Conservation (phyloP, 2,329 filamentous ascomycete genomes). For the Akanthomyces uredinophilus region DNA sequence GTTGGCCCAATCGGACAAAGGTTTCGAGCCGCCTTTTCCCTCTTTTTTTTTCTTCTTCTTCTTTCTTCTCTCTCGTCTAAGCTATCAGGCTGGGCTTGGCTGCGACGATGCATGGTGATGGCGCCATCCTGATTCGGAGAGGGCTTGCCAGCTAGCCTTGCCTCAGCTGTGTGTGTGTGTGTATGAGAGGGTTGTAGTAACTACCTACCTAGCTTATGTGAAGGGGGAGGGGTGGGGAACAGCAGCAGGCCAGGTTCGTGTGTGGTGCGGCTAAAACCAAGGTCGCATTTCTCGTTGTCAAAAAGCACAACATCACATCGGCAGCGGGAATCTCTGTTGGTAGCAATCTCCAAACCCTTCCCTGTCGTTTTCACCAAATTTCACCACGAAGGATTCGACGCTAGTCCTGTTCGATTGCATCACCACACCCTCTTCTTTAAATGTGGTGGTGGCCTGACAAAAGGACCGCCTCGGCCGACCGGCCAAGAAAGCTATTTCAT, state of each 20-base stretch:
- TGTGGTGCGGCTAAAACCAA: not conserved
- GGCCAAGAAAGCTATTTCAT: no score
- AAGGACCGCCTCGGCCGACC: no score
- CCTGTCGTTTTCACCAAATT: not conserved
- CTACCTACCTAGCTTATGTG: no score
- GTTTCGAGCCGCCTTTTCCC: not conserved
- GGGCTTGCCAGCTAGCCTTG: not conserved
- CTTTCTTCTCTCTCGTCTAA: no score
- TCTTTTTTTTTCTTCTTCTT: not conserved
- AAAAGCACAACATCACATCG: constrained; percentile 3
- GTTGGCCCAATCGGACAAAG: not conserved
- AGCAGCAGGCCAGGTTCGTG: no score
- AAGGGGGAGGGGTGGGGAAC: not conserved
- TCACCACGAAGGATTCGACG: not conserved
- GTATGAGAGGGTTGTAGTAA: no score
- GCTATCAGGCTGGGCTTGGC: not conserved
- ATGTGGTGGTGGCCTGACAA: no score
- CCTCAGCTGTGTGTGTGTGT: not conserved
- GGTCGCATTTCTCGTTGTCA: not conserved
- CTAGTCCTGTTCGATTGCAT: not conserved
- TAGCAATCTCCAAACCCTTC: not conserved
- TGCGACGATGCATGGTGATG: not conserved
- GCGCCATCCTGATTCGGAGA: not conserved
- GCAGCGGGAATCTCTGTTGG: not conserved
- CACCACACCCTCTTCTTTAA: no score